Base-by-base conservation (phyloP, 179 eudicot genomes). In the Corrigiola litoralis region DNA sequence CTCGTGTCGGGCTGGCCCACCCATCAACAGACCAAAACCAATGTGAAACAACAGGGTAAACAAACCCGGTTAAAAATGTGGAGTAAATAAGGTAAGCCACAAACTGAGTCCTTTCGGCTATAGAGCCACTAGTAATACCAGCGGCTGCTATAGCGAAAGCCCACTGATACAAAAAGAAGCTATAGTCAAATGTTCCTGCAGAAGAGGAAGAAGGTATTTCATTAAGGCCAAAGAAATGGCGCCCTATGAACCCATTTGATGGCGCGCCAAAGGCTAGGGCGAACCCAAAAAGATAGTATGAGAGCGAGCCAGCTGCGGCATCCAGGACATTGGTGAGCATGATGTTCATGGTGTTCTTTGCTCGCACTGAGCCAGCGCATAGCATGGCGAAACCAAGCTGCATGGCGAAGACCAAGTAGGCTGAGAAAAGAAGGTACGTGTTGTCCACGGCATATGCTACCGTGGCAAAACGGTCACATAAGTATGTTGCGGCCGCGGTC, bases 321-420 rank as follows among this genome's bases (percentile, higher is more conserved):
- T 80, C 84, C 6, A 80, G 79, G 18, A 80, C 84, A 53, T 80
- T 80, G 6, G 84, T 80, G 4, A 80, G 75, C 84, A 80, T 80
- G 31, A 80, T 80, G 63, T 80, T 80, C 84, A 80, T 80, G 11
- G 84, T 80, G 61, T 80, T 80, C 57, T 80, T 80, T 38, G 84
- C 84, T 9, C 84, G 75, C 12, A 81, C 84, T 0, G 84, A 81
- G 61, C 84, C 84, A 1, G 84, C 84, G 55, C 84, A 81, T 4
- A 81, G 75, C 84, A 81, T 81, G 27, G 84, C 84, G 28, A 81
- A 81, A 4, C 84, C 84, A 9, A 81, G 77, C 14, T 81, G 84
- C 84, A 81, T 81, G 20, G 81, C 72, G 54, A 81, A 81, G 6
- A 81, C 84, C 0, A 80, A 70, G 71, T 80, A 80, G 5, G 84